These are phyloP conservation scores for Quercus mongolica DNA, from an alignment of 306 rosid genomes.

Conservation along the genomic window DNA sequence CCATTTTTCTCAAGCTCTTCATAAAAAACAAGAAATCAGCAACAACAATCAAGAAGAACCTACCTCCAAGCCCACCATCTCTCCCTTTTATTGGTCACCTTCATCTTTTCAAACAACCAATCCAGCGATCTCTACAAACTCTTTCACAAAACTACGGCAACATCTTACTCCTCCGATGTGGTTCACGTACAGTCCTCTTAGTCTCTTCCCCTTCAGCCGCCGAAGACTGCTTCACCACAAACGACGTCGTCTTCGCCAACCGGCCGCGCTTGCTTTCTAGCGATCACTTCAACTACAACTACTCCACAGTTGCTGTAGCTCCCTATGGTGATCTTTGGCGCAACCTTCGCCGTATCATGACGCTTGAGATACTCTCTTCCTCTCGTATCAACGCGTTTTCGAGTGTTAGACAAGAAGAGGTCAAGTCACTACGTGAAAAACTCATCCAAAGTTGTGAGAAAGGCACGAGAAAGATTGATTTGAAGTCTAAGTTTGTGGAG, in stretches of 20 bases:
- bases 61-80: slow-evolving; percentile 25
- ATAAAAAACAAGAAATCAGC: too few species aligned
- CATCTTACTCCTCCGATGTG: slow-evolving; percentile 10
- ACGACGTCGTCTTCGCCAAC: slow-evolving; percentile 29
- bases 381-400: too few species aligned
- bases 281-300: slow-evolving; percentile 19
- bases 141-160: not conserved
- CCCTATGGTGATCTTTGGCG: slow-evolving; percentile 32
- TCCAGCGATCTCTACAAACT: slow-evolving; percentile 16
- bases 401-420: too few species aligned
- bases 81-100: slow-evolving; percentile 42
- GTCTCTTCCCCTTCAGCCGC: slow-evolving; percentile 16
- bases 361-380: too few species aligned
- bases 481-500: not conserved
- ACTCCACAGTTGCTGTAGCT: not conserved
- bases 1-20: not conserved
- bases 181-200: slow-evolving; percentile 9
- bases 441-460: too few species aligned
- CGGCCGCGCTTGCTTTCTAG: slow-evolving; percentile 23
- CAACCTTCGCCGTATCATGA: not conserved
- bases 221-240: slow-evolving; percentile 30
- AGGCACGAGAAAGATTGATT: not conserved
- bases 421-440: too few species aligned
- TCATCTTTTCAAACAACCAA: slow-evolving; percentile 32
- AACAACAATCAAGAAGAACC: not conserved